phyloP scores from a whole-genome alignment of 2,329 filamentous ascomycete species.

The Aaosphaeria arxii region DNA sequence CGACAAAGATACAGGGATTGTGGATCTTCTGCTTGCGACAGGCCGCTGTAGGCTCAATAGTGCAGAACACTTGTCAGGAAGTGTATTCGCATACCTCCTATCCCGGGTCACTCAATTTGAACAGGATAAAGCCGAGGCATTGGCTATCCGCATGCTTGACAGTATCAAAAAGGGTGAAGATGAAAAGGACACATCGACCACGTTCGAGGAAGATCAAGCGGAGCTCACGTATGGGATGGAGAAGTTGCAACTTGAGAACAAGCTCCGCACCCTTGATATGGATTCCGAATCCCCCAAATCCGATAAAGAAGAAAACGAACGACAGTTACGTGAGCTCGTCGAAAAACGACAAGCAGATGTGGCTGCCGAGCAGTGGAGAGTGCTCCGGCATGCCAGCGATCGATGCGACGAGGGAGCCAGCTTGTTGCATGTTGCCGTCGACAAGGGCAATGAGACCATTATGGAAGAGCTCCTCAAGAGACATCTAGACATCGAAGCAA shows the following conservation, averaged over 20 bases:
- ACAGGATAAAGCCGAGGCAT: slow-evolving; percentile 2
- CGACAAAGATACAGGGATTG: slow-evolving; percentile 7
- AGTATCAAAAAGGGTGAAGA: slow-evolving; percentile 9
- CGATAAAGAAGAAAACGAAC: too few relatives aligned
- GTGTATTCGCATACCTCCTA: slow-evolving; percentile 14
- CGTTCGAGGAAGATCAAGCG: too few relatives aligned
- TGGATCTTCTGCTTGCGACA: slow-evolving; percentile 11
- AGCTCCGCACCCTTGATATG: background rate
- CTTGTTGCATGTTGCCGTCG: slow-evolving; percentile 14
- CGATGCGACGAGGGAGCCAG: slow-evolving; percentile 12
- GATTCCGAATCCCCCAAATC: too few relatives aligned
- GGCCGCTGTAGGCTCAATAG: slow-evolving; percentile 13
- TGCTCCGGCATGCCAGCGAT: background rate
- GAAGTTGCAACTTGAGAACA: background rate
- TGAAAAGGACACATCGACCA: too few relatives aligned
- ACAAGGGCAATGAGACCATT: slow-evolving; percentile 55
- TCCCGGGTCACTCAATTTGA: slow-evolving; percentile 3
- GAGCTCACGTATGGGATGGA: too few relatives aligned
- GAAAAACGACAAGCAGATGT: too few relatives aligned
- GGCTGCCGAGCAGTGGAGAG: background rate
- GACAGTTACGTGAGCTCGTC: too few relatives aligned
- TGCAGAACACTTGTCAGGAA: slow-evolving; percentile 6
- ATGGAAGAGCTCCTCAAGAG: slow-evolving; percentile 75
- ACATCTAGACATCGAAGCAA: slow-evolving; percentile 1
- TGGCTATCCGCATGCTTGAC: slow-evolving; percentile 17